phyloP scores from a whole-genome alignment of 2,329 filamentous ascomycete genomes.

The Atkinsonella hypoxylon region DNA sequence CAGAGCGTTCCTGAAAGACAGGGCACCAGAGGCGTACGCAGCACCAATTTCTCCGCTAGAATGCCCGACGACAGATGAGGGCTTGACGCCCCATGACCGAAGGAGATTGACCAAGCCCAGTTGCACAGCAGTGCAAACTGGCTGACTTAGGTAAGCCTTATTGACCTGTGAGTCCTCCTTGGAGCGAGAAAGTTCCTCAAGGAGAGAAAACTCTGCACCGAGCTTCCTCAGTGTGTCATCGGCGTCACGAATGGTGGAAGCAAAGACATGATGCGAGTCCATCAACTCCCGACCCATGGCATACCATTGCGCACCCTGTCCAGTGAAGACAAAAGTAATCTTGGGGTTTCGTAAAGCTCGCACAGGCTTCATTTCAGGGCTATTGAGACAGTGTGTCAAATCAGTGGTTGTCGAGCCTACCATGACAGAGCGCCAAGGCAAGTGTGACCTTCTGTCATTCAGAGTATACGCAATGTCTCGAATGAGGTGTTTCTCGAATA shows the following conservation, averaged over 20 bases:
- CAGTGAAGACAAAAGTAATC: conserved; percentile 25
- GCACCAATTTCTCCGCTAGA: conserved; percentile 37
- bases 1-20: conserved; percentile 32
- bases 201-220: conserved; percentile 23
- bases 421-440: conserved; percentile 32
- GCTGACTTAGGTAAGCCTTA: conserved; percentile 31
- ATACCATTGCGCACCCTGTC: conserved; percentile 27
- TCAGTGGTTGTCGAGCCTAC: conserved; percentile 31
- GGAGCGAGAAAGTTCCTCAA: conserved; percentile 25
- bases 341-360: conserved; percentile 9
- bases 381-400: conserved; percentile 31
- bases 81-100: conserved; percentile 28
- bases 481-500: conserved; percentile 31
- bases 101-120: conserved; percentile 33
- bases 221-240: conserved; percentile 22
- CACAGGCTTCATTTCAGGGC: conserved; percentile 10
- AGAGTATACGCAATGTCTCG: conserved; percentile 36
- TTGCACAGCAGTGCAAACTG: conserved; percentile 34
- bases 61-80: conserved; percentile 30
- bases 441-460: conserved; percentile 29
- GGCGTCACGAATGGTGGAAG: conserved; percentile 18
- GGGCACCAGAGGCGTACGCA: conserved; percentile 31
- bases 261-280: conserved; percentile 23
- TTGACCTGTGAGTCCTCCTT: conserved; percentile 22
- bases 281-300: conserved; percentile 27